Evolutionary conservation across 768 basidiomycete genomes (phyloP).

Genomic region (Suillus placidus): DNA sequence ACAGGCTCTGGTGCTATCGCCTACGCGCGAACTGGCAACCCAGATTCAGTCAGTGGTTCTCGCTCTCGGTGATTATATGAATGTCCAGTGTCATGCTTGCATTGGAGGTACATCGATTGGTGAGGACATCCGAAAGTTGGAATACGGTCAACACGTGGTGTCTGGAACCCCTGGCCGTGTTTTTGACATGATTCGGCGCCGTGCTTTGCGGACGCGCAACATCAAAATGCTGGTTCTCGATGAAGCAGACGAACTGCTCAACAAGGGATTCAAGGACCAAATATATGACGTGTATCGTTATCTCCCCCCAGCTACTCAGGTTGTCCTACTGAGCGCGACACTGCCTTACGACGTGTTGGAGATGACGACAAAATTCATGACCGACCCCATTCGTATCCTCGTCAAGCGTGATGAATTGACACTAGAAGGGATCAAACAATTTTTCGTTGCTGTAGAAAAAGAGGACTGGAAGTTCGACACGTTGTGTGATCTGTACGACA

Average conservation of each 20-base stretch:
- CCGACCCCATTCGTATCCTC: conserved; percentile 95
- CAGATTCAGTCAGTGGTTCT: conserved; percentile 98
- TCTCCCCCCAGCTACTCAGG: conserved; percentile 95
- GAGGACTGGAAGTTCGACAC: conserved; percentile 99
- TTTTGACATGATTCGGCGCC: conserved; percentile 97
- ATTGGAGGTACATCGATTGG: conserved; percentile 97
- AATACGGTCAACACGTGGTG: conserved; percentile 97
- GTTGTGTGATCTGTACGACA: conserved; percentile 95
- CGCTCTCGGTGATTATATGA: conserved; percentile 98
- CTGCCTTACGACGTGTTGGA: conserved; percentile 96
- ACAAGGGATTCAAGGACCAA: conserved; percentile 99
- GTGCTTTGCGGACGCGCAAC: conserved; percentile 90
- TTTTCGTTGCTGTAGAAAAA: conserved; percentile 98
- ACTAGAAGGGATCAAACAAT: conserved; percentile 94
- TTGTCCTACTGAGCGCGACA: conserved; percentile 94
- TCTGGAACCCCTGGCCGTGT: conserved; percentile 98
- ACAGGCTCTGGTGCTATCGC: conserved; percentile 94
- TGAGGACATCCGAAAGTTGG: conserved; percentile 96
- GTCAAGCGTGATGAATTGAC: conserved; percentile 99
- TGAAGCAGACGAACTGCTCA: conserved; percentile 94
- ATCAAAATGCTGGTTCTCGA: conserved; percentile 98
- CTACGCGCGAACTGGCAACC: conserved; percentile 98
- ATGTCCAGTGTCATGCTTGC: conserved; percentile 97
- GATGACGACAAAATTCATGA: conserved; percentile 99
- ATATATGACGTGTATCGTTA: conserved; percentile 99